Conservation (phyloP, 768 basidiomycete species). For the Boletus edulis region DNA sequence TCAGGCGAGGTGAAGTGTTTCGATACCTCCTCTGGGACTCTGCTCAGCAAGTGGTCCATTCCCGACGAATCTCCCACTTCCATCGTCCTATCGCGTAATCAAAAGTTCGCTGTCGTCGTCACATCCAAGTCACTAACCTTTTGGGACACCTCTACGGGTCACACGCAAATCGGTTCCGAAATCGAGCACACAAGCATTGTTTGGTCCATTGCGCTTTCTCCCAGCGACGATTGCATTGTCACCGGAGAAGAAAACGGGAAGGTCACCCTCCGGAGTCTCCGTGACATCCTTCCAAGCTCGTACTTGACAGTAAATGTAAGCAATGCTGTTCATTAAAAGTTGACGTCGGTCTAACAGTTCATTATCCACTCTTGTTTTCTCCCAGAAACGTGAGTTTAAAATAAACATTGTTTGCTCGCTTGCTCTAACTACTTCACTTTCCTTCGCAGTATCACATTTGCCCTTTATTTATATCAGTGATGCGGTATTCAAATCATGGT, state of each 20-base stretch:
- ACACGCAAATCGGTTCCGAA: not conserved
- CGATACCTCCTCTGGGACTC: not conserved
- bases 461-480: conserved; percentile 1
- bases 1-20: not conserved
- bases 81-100: not conserved
- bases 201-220: not conserved
- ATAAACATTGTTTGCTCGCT: too few relatives aligned
- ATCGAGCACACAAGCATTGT: not conserved
- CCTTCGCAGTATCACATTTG: not conserved
- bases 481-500: not conserved
- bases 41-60: not conserved
- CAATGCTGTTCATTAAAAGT: not conserved
- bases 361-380: too few relatives aligned
- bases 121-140: not conserved
- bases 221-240: not conserved
- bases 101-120: not conserved
- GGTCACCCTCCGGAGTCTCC: not conserved
- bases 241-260: conserved; percentile 1
- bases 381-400: not conserved
- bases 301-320: conserved; percentile 1
- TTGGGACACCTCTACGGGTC: not conserved
- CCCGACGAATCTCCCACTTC: not conserved
- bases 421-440: too few relatives aligned
- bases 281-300: not conserved
- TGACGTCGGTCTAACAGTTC: too few relatives aligned